Base-by-base conservation (phyloP, 139 green algal species). In the Chlorella ohadii region DNA sequence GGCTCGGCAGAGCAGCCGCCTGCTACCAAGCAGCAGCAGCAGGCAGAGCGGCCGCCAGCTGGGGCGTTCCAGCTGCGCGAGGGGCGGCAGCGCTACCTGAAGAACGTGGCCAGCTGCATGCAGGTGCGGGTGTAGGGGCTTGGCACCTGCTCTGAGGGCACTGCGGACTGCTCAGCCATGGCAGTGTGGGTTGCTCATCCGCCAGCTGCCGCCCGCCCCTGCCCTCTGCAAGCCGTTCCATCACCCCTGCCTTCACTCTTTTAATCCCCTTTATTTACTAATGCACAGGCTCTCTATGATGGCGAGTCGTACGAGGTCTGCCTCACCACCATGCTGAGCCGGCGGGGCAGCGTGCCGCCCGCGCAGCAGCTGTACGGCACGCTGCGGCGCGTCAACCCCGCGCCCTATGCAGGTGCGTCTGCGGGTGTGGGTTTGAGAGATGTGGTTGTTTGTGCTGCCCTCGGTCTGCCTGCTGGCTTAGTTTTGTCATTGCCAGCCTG, bases 271-370 rank as follows among this genome's bases (percentile, higher is more conserved):
- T 23, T 7, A 28, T n/a, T n/a, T 27, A 16, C 22, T 7, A 33
- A 3, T 36, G 59, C 23, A 4, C 82, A 80, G 39, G 91, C 89
- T 25, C 89, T 98, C 85, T n/a, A 87, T 25, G 89, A 87, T 12
- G 97, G 97, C 3, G 94, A 99, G 31, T 97, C 91, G 68, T 99
- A 99, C 89, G 97, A 99, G 90, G 84, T 99, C 41, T 99, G 97
- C 85, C 91, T 99, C 51, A 99, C 97, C 31, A 99, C 92, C 0
- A 73, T 84, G 51, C 84, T 96, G 0, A 36, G 80, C 28, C 70
- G 89, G 22, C 9, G 64, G 67, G 64, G 31, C 51, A 59, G 51
- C 0, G 78, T 85, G 13, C 61, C 77, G 3, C 68, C 92, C 16
- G 84, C 95, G 0, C 73, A 81, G 22, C 12, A 33, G 17, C 89